Evolutionary conservation across 208 protist species (phyloP).

Genomic region (Sergeia podlipaevii): DNA sequence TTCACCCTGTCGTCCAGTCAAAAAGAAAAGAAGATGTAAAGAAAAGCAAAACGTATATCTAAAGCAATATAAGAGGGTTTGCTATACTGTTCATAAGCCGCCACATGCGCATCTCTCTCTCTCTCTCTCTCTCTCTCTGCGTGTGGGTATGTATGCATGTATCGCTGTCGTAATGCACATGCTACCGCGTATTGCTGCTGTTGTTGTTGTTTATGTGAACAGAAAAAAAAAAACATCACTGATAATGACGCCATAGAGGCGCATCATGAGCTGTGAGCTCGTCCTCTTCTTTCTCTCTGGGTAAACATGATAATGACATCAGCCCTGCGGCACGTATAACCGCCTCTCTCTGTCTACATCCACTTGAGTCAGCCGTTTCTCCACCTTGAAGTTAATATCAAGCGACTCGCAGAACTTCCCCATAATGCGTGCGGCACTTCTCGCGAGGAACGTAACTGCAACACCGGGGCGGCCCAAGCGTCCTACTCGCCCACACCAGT

Average conservation of each 20-base stretch:
- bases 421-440: conserved; percentile 43
- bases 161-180: neutral
- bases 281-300: neutral
- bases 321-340: conserved; percentile 5
- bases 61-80: no score
- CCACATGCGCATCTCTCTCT: no score
- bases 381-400: conserved; percentile 41
- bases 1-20: no score
- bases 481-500: conserved; percentile 86
- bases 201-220: neutral
- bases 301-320: neutral
- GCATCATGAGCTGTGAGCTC: neutral
- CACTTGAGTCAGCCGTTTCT: conserved; percentile 41
- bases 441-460: conserved; percentile 57
- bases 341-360: conserved; percentile 52
- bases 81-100: no score
- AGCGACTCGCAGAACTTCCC: conserved; percentile 64
- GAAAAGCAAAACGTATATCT: no score
- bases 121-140: no score
- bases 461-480: conserved; percentile 60
- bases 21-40: no score
- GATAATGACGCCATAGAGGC: neutral
- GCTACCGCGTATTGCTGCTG: conserved; percentile 4
- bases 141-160: no score
- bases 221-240: neutral